Base-by-base conservation (phyloP, 345 rosid genomes). In the Eucalyptus regnans region DNA sequence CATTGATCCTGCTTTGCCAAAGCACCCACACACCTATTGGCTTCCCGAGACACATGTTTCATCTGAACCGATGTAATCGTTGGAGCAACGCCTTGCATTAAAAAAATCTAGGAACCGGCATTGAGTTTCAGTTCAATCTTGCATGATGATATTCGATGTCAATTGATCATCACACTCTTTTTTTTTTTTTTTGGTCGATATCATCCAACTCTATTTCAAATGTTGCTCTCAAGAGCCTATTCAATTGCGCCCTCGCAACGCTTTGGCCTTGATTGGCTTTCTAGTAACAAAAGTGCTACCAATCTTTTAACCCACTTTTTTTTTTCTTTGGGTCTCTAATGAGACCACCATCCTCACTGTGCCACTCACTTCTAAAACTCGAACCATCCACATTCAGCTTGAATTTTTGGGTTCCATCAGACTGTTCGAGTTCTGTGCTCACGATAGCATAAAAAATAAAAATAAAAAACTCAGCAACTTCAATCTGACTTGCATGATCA, bases 241-340 rank as follows among this genome's bases (percentile, higher is more conserved):
- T 52, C 56, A 52, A 18, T 7, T 52, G 56, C 0, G 2, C 56
- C 2, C 23, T 1, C 9, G 0, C 23, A 1, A 0, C 0, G 23
- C 56, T 52, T 18, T 7, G 56, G 14, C 64, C 64, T 58, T 4
- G n/a, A 2, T 10, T 58, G 64, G 64, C 1, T 58, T 25, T 58
- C 25, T 1, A 58, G 0, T 12, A 27, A 27, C 31, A 60, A 60
- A 27, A 60, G n/a, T 60, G 68, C 16, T 12, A 10, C 33, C 8
- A 0, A 12, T 29, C 66, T 6, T 29, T 12, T 29, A 62, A 1
- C 31, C 4, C 33, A 60, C 7, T 60, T 60, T 29, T 8, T 8
- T 10, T 12, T 60, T 12, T 5, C 7, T 7, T 58, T 25, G 2
- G 2, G 68, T 60, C 16, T 12, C 14, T 18, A 0, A 52, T 4